A percentile compares a stretch with the other conserved stretches of the same genome.
Evolutionary conservation across 1,284 basidiomycete genomes (phyloP).

Genomic region (Leccinum glutinopallens): DNA sequence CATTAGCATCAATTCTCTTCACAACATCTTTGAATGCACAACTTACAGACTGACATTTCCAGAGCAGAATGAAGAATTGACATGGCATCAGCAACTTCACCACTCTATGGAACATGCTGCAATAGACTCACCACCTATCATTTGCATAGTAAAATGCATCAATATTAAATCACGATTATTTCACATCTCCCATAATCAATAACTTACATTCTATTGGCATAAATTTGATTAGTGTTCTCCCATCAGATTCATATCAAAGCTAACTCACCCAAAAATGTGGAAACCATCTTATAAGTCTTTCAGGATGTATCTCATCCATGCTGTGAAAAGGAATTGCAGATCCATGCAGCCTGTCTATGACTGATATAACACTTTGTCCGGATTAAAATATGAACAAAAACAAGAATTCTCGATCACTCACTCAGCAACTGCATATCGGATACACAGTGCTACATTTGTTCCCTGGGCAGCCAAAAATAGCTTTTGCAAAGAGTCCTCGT

Average conservation of each 20-base stretch:
- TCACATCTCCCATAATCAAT: background rate
- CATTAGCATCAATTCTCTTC: background rate
- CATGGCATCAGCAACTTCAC: background rate
- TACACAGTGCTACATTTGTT: background rate
- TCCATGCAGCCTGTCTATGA: background rate
- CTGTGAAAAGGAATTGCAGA: background rate
- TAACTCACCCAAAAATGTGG: background rate
- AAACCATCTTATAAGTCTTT: background rate
- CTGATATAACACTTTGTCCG: background rate
- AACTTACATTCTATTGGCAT: conserved; percentile 1
- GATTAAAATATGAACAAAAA: background rate
- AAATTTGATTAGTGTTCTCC: background rate
- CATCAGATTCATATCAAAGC: background rate
- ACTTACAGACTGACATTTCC: background rate
- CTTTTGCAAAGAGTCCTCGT: background rate
- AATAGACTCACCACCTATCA: background rate
- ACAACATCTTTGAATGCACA: background rate
- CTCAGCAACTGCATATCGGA: background rate
- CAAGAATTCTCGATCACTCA: background rate
- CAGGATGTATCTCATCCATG: background rate
- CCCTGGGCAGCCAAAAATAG: background rate
- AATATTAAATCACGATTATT: background rate
- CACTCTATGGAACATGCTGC: background rate
- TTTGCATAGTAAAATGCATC: background rate
- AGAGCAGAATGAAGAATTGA: background rate